Percentiles rank a stretch among this genome's conserved stretches.
Conservation (phyloP, 2,329 filamentous ascomycete species). For the Cordyceps cateniannulata region DNA sequence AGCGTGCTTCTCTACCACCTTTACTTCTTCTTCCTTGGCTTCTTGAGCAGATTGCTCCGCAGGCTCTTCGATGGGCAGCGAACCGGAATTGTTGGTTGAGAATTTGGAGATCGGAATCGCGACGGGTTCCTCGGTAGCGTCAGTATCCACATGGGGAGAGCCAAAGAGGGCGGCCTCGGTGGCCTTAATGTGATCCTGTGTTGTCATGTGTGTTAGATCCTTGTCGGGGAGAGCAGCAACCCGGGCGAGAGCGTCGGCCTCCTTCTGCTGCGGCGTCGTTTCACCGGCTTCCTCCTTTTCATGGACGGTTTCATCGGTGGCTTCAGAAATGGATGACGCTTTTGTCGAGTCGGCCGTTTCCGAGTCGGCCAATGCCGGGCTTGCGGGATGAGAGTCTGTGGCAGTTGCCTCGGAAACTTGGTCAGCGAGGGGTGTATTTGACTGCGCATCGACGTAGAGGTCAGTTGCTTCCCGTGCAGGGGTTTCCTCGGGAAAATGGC, state of each 20-base stretch:
- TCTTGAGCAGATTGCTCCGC: neutral
- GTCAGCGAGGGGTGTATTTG: constrained; percentile 38
- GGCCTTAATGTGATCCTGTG: constrained; percentile 9
- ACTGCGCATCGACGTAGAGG: constrained; percentile 35
- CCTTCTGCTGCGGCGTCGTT: constrained; percentile 15
- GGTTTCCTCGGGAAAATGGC: constrained; percentile 37
- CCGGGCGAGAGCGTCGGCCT: neutral
- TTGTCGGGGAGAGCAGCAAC: neutral
- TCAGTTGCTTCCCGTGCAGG: constrained; percentile 36
- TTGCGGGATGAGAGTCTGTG: constrained; percentile 52
- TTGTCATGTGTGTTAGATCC: neutral
- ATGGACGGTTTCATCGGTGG: constrained; percentile 52
- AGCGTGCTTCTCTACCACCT: neutral
- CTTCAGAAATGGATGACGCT: constrained; percentile 58
- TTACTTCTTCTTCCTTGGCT: neutral
- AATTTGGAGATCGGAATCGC: constrained; percentile 36
- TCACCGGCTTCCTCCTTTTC: constrained; percentile 23
- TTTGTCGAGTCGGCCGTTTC: constrained; percentile 55
- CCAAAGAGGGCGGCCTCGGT: constrained; percentile 17
- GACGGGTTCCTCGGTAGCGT: neutral
- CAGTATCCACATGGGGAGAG: constrained; percentile 8
- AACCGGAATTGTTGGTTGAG: constrained; percentile 24
- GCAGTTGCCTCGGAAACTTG: constrained; percentile 40
- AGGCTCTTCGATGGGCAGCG: neutral
- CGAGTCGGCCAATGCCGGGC: constrained; percentile 46